Conservation (phyloP, 306 rosid genomes). For the Malus orientalis region DNA sequence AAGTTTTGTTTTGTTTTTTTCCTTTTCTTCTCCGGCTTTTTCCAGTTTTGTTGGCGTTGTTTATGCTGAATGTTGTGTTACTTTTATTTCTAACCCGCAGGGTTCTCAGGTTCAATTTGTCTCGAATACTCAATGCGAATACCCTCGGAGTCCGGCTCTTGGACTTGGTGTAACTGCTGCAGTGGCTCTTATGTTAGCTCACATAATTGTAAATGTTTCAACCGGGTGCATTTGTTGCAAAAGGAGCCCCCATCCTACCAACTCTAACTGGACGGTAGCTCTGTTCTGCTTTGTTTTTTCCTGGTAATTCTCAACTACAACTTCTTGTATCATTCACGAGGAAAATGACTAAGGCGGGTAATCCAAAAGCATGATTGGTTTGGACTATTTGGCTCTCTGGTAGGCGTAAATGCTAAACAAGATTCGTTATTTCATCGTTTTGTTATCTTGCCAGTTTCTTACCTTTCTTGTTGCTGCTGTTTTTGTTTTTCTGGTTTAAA, state of each 20-base stretch:
- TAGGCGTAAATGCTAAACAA: background rate
- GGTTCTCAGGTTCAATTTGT: slow-evolving; percentile 39
- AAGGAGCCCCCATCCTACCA: slow-evolving; percentile 36
- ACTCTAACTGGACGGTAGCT: slow-evolving; percentile 56
- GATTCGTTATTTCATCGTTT: background rate
- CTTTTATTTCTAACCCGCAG: slow-evolving; percentile 32
- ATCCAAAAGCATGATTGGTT: background rate
- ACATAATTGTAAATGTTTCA: slow-evolving; percentile 47
- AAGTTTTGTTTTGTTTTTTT: background rate
- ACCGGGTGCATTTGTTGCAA: slow-evolving; percentile 81
- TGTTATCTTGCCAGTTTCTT: background rate
- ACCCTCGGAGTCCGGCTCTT: slow-evolving; percentile 83
- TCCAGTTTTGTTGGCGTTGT: background rate
- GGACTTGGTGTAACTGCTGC: slow-evolving; percentile 81
- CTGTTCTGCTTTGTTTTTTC: slow-evolving; percentile 64
- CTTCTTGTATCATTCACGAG: background rate
- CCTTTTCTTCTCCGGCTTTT: background rate
- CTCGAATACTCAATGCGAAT: slow-evolving; percentile 32
- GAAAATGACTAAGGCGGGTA: background rate
- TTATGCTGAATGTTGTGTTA: background rate
- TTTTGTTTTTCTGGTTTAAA: background rate
- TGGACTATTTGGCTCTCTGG: background rate
- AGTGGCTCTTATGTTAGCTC: slow-evolving; percentile 59
- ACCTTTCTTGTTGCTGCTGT: no score
- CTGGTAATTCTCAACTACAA: slow-evolving; percentile 43